Percentiles rank a stretch among this genome's conserved stretches.
These are phyloP conservation scores for Breynia disticha DNA, from an alignment of 441 rosid genomes.

Conservation along the genomic window DNA sequence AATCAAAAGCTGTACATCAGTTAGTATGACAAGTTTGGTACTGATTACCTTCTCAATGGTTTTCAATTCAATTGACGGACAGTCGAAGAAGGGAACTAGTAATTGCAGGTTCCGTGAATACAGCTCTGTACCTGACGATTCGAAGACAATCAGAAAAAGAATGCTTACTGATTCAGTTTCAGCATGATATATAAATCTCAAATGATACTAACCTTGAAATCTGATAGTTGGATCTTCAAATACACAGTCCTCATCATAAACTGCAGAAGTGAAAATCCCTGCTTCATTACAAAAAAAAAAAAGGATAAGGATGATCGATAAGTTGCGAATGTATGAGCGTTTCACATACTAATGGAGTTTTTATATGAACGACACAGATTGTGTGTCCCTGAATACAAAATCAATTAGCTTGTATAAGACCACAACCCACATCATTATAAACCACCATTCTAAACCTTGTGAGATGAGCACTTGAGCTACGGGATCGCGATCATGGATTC, in stretches of 20 bases:
- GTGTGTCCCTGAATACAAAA: too few species aligned
- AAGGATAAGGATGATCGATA: not conserved
- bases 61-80: conserved; percentile 55
- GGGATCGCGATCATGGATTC: too few species aligned
- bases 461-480: too few species aligned
- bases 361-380: too few species aligned
- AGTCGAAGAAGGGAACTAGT: conserved; percentile 76
- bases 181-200: not conserved
- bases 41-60: conserved; percentile 51
- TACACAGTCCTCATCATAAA: conserved; percentile 61
- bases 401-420: too few species aligned
- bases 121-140: conserved; percentile 44
- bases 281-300: conserved; percentile 8
- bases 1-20: not conserved
- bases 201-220: conserved; percentile 45
- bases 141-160: too few species aligned
- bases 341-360: too few species aligned
- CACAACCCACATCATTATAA: too few species aligned
- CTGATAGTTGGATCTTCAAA: conserved; percentile 88
- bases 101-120: conserved; percentile 66
- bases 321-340: not conserved
- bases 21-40: not conserved
- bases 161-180: not conserved
- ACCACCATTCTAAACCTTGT: too few species aligned
- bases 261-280: conserved; percentile 56